phyloP scores from a whole-genome alignment of 352 stramenopile species.

The Pythium monospermum region DNA sequence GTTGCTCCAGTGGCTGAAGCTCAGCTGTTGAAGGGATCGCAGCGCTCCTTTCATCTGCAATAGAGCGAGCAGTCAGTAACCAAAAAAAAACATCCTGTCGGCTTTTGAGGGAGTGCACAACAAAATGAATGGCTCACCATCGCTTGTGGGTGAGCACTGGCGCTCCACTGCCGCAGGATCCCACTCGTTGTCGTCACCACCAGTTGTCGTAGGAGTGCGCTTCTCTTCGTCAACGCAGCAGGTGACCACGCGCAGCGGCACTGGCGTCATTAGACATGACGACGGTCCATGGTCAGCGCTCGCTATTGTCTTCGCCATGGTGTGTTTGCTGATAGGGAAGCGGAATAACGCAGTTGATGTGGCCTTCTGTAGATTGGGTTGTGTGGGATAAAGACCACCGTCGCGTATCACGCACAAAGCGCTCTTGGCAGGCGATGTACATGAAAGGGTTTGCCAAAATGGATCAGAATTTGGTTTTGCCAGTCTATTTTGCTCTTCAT shows the following conservation, averaged over 20 bases:
- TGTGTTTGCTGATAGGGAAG: neutral
- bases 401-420: too few species aligned
- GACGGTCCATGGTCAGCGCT: neutral
- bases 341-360: too few species aligned
- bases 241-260: slow-evolving; percentile 10
- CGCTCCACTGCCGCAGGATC: neutral
- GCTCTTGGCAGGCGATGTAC: too few species aligned
- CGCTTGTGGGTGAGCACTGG: slow-evolving; percentile 8
- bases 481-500: neutral
- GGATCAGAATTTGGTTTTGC: too few species aligned
- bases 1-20: slow-evolving; percentile 18
- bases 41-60: slow-evolving; percentile 20
- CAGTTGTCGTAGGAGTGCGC: slow-evolving; percentile 1
- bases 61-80: neutral
- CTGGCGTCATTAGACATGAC: too few species aligned
- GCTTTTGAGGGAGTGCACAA: neutral
- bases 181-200: neutral
- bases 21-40: slow-evolving; percentile 22
- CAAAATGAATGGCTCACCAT: neutral
- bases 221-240: slow-evolving; percentile 5
- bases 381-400: too few species aligned
- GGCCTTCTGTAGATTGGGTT: too few species aligned
- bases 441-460: too few species aligned
- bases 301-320: neutral
- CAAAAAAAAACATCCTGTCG: neutral